A percentile compares a stretch with the other conserved stretches of the same genome.
Conservation (phyloP, 208 protist genomes). For the Leishmania lainsoni region DNA sequence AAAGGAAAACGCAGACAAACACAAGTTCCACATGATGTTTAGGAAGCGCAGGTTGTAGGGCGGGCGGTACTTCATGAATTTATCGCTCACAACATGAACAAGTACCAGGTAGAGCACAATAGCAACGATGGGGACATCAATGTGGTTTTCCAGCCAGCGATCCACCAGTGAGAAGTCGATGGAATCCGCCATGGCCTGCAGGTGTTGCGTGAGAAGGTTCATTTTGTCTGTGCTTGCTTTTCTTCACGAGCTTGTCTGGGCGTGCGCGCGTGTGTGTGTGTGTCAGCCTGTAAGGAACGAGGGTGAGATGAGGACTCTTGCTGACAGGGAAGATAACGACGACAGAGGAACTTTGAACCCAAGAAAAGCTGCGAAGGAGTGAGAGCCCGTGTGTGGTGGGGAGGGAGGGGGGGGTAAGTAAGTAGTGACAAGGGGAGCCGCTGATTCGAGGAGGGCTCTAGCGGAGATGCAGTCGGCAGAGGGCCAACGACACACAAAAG, state of each 20-base stretch:
- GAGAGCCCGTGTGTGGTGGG: too few relatives aligned
- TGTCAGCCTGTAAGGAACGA: not conserved
- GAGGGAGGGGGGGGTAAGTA: too few relatives aligned
- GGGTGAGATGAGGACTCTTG: not conserved
- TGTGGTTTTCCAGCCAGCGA: constrained; percentile 41
- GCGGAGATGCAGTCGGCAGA: not conserved
- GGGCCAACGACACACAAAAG: not conserved
- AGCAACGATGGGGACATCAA: constrained; percentile 45
- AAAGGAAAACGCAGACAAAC: constrained; percentile 78
- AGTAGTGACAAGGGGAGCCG: too few relatives aligned
- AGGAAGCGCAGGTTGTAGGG: constrained; percentile 58
- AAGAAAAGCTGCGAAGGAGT: too few relatives aligned
- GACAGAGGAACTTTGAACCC: not conserved
- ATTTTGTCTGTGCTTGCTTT: constrained; percentile 5
- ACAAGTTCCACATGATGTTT: constrained; percentile 85
- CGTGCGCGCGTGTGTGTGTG: not conserved
- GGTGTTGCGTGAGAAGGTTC: constrained; percentile 27
- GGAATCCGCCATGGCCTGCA: constrained; percentile 28
- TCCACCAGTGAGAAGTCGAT: constrained; percentile 30
- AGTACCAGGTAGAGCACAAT: constrained; percentile 45
- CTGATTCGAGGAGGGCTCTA: too few relatives aligned
- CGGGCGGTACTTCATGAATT: constrained; percentile 44
- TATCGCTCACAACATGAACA: constrained; percentile 39
- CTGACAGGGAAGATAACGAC: not conserved
- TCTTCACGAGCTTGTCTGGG: not conserved